These are phyloP conservation scores for Vaucheria bursata DNA, from an alignment of 352 stramenopile genomes.

Conservation along the genomic window DNA sequence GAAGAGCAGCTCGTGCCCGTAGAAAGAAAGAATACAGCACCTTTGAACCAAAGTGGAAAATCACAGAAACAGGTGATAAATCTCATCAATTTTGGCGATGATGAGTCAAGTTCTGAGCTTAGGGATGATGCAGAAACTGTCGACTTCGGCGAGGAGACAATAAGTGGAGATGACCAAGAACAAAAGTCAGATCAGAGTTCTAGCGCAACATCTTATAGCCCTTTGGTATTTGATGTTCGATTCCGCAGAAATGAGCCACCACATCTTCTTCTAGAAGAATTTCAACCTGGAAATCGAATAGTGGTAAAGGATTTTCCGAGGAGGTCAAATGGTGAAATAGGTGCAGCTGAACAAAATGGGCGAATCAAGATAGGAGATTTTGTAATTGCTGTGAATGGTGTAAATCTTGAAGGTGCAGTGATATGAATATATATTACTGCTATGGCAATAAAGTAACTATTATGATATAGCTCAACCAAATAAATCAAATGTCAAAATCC, in stretches of 20 bases:
- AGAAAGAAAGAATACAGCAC: not conserved
- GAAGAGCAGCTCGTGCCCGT: not conserved
- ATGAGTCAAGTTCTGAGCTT: not conserved
- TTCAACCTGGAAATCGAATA: conserved; percentile 38
- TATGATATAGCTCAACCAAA: too few relatives aligned
- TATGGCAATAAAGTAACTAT: too few relatives aligned
- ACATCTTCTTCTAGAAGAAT: conserved; percentile 36
- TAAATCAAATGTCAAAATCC: too few relatives aligned
- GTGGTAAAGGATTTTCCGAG: conserved; percentile 39
- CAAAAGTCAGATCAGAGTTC: not conserved
- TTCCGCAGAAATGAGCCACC: conserved; percentile 22
- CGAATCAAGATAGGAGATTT: conserved; percentile 38
- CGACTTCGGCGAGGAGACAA: not conserved
- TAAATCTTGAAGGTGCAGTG: conserved; percentile 33
- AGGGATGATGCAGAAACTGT: not conserved
- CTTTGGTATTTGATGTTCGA: conserved; percentile 32
- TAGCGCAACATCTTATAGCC: not conserved
- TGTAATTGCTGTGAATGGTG: conserved; percentile 34
- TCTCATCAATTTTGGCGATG: conserved; percentile 9
- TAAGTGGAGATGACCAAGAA: not conserved
- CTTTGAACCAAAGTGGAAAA: not conserved
- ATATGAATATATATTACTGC: too few relatives aligned
- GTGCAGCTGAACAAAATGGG: conserved; percentile 18
- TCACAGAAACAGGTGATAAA: not conserved
- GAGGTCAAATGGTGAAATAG: conserved; percentile 16